Evolutionary conservation across 176 grass and related monocot genomes (phyloP).

Genomic region (Metroxylon sagu): DNA sequence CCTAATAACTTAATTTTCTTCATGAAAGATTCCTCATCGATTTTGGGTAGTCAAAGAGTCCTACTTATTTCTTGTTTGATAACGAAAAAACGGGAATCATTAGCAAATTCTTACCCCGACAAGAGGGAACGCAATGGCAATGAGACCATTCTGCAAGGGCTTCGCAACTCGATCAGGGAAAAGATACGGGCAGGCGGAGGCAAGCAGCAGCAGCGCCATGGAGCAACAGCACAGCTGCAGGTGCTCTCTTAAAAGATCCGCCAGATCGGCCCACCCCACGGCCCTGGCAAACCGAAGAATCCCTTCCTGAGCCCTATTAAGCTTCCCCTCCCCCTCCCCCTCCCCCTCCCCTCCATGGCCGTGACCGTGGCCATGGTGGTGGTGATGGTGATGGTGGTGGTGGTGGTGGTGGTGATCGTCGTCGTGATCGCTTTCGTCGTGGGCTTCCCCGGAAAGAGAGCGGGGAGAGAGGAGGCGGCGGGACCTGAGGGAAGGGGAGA

Average conservation of each 20-base stretch:
- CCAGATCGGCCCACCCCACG: constrained; percentile 66
- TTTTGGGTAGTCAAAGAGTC: background rate
- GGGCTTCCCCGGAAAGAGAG: constrained; percentile 7
- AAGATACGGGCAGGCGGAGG: constrained; percentile 49
- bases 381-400: constrained; percentile 7
- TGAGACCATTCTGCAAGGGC: constrained; percentile 43
- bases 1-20: no score
- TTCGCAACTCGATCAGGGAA: constrained; percentile 18
- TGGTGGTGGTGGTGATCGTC: constrained; percentile 1
- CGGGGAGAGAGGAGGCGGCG: background rate
- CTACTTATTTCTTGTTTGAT: background rate
- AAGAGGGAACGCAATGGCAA: constrained; percentile 84
- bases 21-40: no score
- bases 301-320: constrained; percentile 22
- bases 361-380: constrained; percentile 6
- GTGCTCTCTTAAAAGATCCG: constrained; percentile 71
- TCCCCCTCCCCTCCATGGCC: constrained; percentile 15
- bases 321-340: constrained; percentile 15
- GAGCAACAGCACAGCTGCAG: constrained; percentile 77
- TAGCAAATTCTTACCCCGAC: constrained; percentile 61
- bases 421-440: constrained; percentile 37
- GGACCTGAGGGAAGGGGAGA: background rate
- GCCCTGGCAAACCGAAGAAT: constrained; percentile 61
- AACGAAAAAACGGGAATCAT: background rate
- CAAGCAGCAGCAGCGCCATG: constrained; percentile 73